phyloP scores from a whole-genome alignment of 768 basidiomycete species.

The Galerina marginata region DNA sequence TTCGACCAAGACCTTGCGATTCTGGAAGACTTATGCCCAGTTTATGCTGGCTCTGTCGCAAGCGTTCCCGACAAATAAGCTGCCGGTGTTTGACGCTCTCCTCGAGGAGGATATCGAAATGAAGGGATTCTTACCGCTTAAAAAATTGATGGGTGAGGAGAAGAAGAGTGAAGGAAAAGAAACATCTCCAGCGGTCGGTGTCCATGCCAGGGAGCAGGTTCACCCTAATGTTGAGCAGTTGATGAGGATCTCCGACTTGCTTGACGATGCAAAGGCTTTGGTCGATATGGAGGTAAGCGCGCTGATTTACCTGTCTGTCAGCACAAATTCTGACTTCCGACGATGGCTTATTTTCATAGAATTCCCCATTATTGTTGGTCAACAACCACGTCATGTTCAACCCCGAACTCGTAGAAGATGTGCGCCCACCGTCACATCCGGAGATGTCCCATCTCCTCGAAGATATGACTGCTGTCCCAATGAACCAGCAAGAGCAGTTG shows the following conservation, averaged over 20 bases:
- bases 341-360: slow-evolving; percentile 29
- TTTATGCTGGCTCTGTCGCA: slow-evolving; percentile 66
- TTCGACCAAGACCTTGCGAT: slow-evolving; percentile 49
- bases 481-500: slow-evolving; percentile 25
- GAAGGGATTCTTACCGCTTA: slow-evolving; percentile 85
- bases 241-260: slow-evolving; percentile 89
- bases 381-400: slow-evolving; percentile 42
- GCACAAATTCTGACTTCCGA: background rate
- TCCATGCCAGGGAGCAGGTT: slow-evolving; percentile 42
- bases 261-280: slow-evolving; percentile 70
- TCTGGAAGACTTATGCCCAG: slow-evolving; percentile 76
- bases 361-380: slow-evolving; percentile 44
- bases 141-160: slow-evolving; percentile 55
- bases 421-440: slow-evolving; percentile 12
- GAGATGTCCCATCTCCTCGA: slow-evolving; percentile 14
- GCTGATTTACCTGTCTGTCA: slow-evolving; percentile 1
- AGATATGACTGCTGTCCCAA: slow-evolving; percentile 7
- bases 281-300: slow-evolving; percentile 60
- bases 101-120: slow-evolving; percentile 93
- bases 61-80: slow-evolving; percentile 68
- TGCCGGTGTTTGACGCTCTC: slow-evolving; percentile 62
- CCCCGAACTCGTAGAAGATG: slow-evolving; percentile 34
- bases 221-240: slow-evolving; percentile 96
- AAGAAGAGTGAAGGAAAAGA: slow-evolving; percentile 20
- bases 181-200: slow-evolving; percentile 26